phyloP scores from a whole-genome alignment of 352 stramenopile species.

The Pilasporangium apinafurcum region DNA sequence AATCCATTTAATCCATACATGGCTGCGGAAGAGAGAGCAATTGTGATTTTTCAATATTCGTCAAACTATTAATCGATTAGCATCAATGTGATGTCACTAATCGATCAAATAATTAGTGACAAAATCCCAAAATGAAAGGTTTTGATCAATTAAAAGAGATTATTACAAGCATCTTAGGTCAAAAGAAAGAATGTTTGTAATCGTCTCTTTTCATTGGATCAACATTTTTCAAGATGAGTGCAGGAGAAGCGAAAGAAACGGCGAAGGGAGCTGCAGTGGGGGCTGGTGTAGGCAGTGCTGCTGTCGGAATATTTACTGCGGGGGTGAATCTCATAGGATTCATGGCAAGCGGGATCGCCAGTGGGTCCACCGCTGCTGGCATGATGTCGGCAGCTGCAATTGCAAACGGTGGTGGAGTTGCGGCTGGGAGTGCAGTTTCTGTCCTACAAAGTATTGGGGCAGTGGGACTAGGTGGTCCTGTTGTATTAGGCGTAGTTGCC shows the following conservation, averaged over 20 bases:
- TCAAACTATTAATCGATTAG: too few relatives aligned
- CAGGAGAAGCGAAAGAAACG: neutral
- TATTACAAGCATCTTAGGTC: too few relatives aligned
- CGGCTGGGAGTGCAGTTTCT: conserved; percentile 25
- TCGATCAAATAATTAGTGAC: too few relatives aligned
- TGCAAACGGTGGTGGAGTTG: conserved; percentile 39
- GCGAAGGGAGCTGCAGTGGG: conserved; percentile 6
- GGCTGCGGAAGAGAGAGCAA: too few relatives aligned
- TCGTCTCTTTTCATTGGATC: too few relatives aligned
- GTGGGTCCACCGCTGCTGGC: conserved; percentile 27
- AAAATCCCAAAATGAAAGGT: too few relatives aligned
- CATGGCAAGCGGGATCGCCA: conserved; percentile 23
- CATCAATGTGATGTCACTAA: too few relatives aligned
- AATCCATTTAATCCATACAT: too few relatives aligned
- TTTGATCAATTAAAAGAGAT: too few relatives aligned
- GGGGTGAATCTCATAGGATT: conserved; percentile 31
- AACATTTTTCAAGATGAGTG: too few relatives aligned
- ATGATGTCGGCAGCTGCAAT: conserved; percentile 56
- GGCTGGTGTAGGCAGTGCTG: conserved; percentile 13
- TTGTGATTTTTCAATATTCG: too few relatives aligned
- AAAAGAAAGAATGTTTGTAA: too few relatives aligned
- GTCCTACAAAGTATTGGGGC: conserved; percentile 43
- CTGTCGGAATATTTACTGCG: conserved; percentile 12
- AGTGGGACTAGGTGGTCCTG: conserved; percentile 21
- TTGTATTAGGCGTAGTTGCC: conserved; percentile 18